Conservation (phyloP, 345 rosid genomes). For the Carallia brachiata region DNA sequence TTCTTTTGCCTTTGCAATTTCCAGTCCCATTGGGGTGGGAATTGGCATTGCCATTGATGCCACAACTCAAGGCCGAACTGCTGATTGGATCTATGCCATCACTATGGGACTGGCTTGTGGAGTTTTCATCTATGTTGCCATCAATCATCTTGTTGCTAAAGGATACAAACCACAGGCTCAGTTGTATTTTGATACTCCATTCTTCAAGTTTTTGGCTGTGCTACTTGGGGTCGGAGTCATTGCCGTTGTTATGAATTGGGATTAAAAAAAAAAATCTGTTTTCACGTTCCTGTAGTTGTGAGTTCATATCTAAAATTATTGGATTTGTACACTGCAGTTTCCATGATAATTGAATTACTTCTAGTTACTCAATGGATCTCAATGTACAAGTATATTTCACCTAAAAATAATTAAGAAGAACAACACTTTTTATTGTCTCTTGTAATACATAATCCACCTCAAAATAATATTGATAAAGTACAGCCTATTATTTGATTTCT, state of each 20-base stretch:
- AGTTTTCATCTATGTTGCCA: slow-evolving; percentile 70
- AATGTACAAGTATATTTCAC: no score
- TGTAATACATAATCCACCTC: no score
- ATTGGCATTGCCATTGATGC: slow-evolving; percentile 83
- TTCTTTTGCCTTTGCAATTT: slow-evolving; percentile 75
- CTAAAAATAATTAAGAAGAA: no score
- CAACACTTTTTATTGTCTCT: no score
- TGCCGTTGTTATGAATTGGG: slow-evolving; percentile 86
- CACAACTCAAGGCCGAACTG: slow-evolving; percentile 56
- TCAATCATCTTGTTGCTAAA: slow-evolving; percentile 78
- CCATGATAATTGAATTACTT: no score
- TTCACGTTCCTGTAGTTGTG: not conserved
- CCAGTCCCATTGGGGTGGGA: slow-evolving; percentile 72
- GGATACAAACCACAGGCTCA: slow-evolving; percentile 60
- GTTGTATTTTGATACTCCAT: slow-evolving; percentile 59
- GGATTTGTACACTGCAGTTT: not conserved
- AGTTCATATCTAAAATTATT: not conserved
- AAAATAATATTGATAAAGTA: no score
- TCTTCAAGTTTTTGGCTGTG: slow-evolving; percentile 69
- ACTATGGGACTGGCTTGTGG: slow-evolving; percentile 90
- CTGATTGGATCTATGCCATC: slow-evolving; percentile 76
- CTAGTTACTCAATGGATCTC: no score
- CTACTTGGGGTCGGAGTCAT: slow-evolving; percentile 63
- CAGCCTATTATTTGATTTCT: no score
- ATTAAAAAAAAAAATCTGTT: slow-evolving; percentile 18